Evolutionary conservation across 768 basidiomycete genomes (phyloP), one percentile per base, ranked within the genome.

Genomic region (Suillus fuscotomentosus): DNA sequence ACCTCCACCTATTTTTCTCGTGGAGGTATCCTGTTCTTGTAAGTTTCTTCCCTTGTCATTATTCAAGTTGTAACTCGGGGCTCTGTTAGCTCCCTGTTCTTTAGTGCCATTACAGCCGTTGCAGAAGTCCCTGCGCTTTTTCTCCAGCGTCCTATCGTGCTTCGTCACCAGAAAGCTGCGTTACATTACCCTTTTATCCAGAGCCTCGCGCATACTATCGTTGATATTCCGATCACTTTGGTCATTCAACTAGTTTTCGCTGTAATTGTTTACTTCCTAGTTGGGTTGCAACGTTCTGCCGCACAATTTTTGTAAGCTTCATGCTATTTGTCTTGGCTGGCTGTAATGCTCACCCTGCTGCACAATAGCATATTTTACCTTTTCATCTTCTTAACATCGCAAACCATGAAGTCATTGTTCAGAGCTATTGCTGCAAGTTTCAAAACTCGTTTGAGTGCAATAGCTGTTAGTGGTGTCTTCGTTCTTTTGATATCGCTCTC

Each of bases 1-100:
- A 83, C 84, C 5, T 64, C 67, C 0, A 64, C 61, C 3, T 77
- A 53, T 50, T 75, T 62, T 15, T 88, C 89, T 39, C 86, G 92
- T 31, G 92, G 92, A 22, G 91, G 92, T 71, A 81, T 90, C 43
- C 79, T 94, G 20, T 94, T 92, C 83, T 92, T 94, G 84, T 89
- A 69, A 42, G 84, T 79, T 17, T 38, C 36, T 5, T 42, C 41
- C n/a, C 24, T 13, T 47, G 13, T 60, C 11, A 2, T 48, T 10
- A 27, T 0, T 9, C 2, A 39, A 5, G 14, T 60, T 36, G 22
- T 59, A 60, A 61, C 13, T 65, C 8, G 17, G 9, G 9, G 10
- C 20, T 42, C 15, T 43, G 48, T 3, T 42, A 70, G 68, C 60
- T 34, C 72, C 15, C 68, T 80, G 27, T 75, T 82, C 36, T 80